Evolutionary conservation across 352 stramenopile genomes (phyloP).

Genomic region (Globisporangium radiosum): DNA sequence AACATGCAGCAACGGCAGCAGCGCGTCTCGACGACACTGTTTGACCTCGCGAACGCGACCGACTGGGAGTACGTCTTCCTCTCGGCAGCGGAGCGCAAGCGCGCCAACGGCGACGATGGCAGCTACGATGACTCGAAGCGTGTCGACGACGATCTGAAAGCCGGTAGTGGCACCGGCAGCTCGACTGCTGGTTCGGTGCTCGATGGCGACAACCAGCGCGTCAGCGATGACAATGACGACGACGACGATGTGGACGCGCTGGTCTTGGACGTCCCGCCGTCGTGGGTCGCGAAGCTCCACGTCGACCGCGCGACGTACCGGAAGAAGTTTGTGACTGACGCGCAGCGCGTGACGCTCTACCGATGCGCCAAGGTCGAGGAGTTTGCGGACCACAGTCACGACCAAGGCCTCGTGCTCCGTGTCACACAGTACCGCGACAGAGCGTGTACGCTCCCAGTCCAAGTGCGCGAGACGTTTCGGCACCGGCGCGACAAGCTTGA

Average conservation of each 20-base stretch:
- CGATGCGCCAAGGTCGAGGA: conserved; percentile 89
- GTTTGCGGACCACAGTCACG: conserved; percentile 87
- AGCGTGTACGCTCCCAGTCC: conserved; percentile 67
- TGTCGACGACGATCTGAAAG: conserved; percentile 31
- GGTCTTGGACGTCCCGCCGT: conserved; percentile 78
- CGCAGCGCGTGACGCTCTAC: conserved; percentile 87
- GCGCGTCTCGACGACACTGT: conserved; percentile 52
- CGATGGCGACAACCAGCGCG: conserved; percentile 45
- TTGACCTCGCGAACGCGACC: conserved; percentile 78
- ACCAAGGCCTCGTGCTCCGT: conserved; percentile 81
- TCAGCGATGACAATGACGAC: conserved; percentile 23
- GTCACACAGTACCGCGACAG: conserved; percentile 83
- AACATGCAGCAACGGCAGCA: conserved; percentile 90
- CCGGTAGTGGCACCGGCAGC: conserved; percentile 19
- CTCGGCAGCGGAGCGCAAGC: conserved; percentile 58
- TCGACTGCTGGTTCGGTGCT: conserved; percentile 14
- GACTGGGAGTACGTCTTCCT: conserved; percentile 93
- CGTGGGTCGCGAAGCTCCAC: conserved; percentile 75
- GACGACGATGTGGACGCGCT: conserved; percentile 51
- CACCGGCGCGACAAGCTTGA: conserved; percentile 90
- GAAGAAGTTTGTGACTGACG: conserved; percentile 81
- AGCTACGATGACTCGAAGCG: conserved; percentile 1
- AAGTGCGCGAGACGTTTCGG: conserved; percentile 90
- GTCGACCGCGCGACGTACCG: conserved; percentile 73
- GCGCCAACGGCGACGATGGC: conserved; percentile 26